Base-by-base conservation (phyloP, 2,329 filamentous ascomycete species). In the Hypocreales sp. region DNA sequence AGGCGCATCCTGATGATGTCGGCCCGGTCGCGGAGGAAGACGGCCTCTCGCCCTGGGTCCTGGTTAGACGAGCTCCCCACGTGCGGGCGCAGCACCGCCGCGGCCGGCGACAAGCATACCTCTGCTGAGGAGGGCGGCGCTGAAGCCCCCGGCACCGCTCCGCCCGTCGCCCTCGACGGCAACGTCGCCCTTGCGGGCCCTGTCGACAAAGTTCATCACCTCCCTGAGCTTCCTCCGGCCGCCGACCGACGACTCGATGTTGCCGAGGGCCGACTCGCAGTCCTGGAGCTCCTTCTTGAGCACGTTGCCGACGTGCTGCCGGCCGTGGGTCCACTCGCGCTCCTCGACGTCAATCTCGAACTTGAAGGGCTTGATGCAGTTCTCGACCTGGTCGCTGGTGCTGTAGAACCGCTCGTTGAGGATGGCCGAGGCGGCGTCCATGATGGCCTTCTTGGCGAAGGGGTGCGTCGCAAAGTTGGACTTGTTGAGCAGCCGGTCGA, bases 331-430 rank as follows among this genome's bases (percentile, higher is more conserved):
- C 90, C 90, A 98, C 49, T 98, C 92, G 7, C 73, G 64, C 21
- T 86, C 80, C 44, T 93, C 83, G 24, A 98, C 75, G 41, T 98
- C 90, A 32, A 98, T 92, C 35, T 94, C 84, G 40, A 87, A 95
- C 49, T 98, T 98, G 61, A 87, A 98, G 0, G 92, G 90, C 53
- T 98, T 98, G 55, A 98, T 92, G 48, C 87, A 98, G 47, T 95
- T 95, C 52, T 98, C 90, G 1, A 98, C 81, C 54, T 95, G 90
- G 44, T 98, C 92, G 36, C 81, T 90, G 1, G 92, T 98, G 53
- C 87, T 90, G 56, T 94, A 95, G 37, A 92, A 93, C 10, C 87
- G 68, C 44, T 98, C 90, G 38, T 90, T 90, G 9, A 98, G 58
- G 28, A 98, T 95, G 15, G 73, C 79, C 1, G 82, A 79, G 2